Evolutionary conservation across 2,329 filamentous ascomycete species (phyloP).

Genomic region (Colletotrichum cordylinicola): DNA sequence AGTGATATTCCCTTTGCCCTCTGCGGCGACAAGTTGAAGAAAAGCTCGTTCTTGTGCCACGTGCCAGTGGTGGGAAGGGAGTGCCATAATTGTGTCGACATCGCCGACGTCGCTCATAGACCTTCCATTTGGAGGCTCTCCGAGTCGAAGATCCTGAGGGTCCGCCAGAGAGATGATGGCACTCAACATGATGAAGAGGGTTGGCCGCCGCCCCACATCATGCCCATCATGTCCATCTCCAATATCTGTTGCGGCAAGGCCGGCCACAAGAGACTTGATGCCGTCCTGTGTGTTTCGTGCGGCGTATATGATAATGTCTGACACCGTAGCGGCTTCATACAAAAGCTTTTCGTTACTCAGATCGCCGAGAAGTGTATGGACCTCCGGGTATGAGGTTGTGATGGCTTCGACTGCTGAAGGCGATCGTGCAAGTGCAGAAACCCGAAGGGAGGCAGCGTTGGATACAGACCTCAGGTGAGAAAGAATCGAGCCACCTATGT

Average conservation of each 20-base stretch:
- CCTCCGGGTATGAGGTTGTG: not conserved
- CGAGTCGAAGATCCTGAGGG: not conserved
- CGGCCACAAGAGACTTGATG: not conserved
- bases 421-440: not conserved
- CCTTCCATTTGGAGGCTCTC: not conserved
- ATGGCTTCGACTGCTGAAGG: not conserved
- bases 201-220: not conserved
- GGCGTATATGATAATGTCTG: not conserved
- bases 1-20: not conserved
- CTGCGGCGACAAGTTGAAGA: not conserved
- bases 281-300: not conserved
- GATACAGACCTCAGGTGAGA: not conserved
- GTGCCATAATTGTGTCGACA: not conserved
- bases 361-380: not conserved
- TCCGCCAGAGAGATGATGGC: slow-evolving; percentile 4
- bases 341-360: not conserved
- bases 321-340: not conserved
- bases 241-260: not conserved
- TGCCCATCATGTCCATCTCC: not conserved
- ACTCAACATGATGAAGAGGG: not conserved
- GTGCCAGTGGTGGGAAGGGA: not conserved
- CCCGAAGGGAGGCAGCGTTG: not conserved
- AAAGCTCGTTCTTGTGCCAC: not conserved
- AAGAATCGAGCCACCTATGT: not conserved
- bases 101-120: not conserved